phyloP scores from a whole-genome alignment of 2,329 filamentous ascomycete species.

The Amesomyces nigricolor region DNA sequence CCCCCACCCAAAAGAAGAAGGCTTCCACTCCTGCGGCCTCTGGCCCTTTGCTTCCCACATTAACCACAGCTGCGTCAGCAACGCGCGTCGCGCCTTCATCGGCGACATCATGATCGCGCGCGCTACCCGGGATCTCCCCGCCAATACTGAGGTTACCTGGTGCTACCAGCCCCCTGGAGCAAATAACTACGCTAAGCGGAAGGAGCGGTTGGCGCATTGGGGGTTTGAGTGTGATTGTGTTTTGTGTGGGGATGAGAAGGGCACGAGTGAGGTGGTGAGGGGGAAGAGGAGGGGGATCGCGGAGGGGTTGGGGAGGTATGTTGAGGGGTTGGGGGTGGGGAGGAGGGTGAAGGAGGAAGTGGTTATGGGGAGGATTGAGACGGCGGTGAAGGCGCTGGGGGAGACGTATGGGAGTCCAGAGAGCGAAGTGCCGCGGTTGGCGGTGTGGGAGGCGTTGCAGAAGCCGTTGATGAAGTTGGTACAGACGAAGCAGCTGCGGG shows the following conservation, averaged over 20 bases:
- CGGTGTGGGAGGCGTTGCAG: conserved; percentile 23
- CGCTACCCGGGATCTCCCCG: conserved; percentile 38
- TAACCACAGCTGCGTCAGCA: conserved; percentile 48
- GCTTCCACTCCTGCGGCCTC: conserved; percentile 36
- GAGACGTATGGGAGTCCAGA: conserved; percentile 23
- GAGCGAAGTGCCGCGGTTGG: conserved; percentile 13
- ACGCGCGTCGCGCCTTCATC: conserved; percentile 44
- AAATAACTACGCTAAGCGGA: conserved; percentile 29
- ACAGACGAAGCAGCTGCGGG: neutral
- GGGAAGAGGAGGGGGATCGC: neutral
- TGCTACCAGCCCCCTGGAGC: conserved; percentile 32
- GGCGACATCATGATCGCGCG: conserved; percentile 40
- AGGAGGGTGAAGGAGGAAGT: neutral
- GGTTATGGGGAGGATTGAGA: neutral
- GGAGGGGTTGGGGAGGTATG: neutral
- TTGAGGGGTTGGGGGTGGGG: neutral
- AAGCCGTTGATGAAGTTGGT: conserved; percentile 17
- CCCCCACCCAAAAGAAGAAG: neutral
- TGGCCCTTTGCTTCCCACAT: conserved; percentile 43
- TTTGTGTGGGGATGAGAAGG: conserved; percentile 32
- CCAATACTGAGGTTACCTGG: conserved; percentile 42
- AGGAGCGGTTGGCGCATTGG: conserved; percentile 33
- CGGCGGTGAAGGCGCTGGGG: conserved; percentile 22
- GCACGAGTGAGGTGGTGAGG: conserved; percentile 16
- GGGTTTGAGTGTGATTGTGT: conserved; percentile 38